phyloP scores from a whole-genome alignment of 2,329 filamentous ascomycete genomes.

The Epicoccum sorghinum region DNA sequence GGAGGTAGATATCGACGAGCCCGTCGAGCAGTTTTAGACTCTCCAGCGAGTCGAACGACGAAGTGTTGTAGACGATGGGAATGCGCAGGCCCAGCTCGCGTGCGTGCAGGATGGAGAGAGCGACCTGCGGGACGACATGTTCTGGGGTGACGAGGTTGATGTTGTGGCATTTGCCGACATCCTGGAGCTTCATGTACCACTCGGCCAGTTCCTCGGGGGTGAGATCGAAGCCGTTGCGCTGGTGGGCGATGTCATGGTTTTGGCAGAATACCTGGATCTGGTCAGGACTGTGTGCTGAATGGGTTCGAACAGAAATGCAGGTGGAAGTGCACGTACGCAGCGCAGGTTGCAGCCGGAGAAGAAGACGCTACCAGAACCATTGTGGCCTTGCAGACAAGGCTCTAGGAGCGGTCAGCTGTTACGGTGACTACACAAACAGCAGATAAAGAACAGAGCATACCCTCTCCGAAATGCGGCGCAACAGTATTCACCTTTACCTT shows the following conservation, averaged over 20 bases:
- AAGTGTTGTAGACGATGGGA: constrained; percentile 86
- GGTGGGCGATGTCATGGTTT: constrained; percentile 83
- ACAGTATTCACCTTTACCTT: constrained; percentile 82
- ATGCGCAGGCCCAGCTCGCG: constrained; percentile 71
- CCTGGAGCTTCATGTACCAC: constrained; percentile 84
- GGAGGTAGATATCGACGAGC: constrained; percentile 84
- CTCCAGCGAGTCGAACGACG: constrained; percentile 76
- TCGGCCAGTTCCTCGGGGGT: constrained; percentile 78
- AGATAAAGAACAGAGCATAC: constrained; percentile 8
- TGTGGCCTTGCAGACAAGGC: constrained; percentile 81
- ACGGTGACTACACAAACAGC: too few species aligned
- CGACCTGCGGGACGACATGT: constrained; percentile 85
- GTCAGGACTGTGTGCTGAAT: not conserved
- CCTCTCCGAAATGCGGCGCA: constrained; percentile 82
- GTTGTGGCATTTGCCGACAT: constrained; percentile 82
- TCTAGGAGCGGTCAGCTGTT: constrained; percentile 52
- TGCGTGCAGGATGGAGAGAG: constrained; percentile 75
- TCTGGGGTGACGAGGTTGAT: constrained; percentile 89
- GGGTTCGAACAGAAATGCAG: not conserved
- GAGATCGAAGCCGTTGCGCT: constrained; percentile 79
- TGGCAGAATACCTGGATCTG: constrained; percentile 45
- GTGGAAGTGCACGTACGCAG: constrained; percentile 54
- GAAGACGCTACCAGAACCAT: constrained; percentile 81
- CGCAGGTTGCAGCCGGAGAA: constrained; percentile 78
- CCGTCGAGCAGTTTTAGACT: constrained; percentile 77